A percentile compares a stretch with the other conserved stretches of the same genome.
Conservation (phyloP, 352 stramenopile species). For the Phytophthora boehmeriae region DNA sequence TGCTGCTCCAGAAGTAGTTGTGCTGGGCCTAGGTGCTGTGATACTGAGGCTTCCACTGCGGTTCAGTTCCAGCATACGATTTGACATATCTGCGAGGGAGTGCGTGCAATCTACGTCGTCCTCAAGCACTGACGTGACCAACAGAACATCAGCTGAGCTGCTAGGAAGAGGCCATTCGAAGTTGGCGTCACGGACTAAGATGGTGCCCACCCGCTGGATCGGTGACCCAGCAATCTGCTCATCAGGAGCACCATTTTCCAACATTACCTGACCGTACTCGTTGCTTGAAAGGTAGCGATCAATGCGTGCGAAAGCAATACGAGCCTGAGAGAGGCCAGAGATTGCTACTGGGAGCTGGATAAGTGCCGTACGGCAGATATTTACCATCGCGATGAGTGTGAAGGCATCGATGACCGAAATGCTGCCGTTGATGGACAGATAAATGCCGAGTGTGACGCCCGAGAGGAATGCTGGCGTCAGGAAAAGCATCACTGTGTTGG, state of each 20-base stretch:
- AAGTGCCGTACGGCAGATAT: slow-evolving; percentile 27
- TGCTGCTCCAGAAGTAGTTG: background rate
- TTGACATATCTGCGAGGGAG: slow-evolving; percentile 2
- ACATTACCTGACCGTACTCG: slow-evolving; percentile 16
- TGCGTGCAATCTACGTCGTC: slow-evolving; percentile 3
- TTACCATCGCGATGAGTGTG: slow-evolving; percentile 43
- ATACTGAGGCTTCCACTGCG: background rate
- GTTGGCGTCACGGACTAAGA: slow-evolving; percentile 11
- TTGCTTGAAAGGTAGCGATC: slow-evolving; percentile 32
- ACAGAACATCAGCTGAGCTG: slow-evolving; percentile 61
- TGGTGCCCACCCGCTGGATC: slow-evolving; percentile 1
- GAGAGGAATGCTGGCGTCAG: slow-evolving; percentile 48
- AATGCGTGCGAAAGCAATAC: slow-evolving; percentile 29
- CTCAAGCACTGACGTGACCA: slow-evolving; percentile 48
- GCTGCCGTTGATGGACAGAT: slow-evolving; percentile 33
- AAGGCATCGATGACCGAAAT: slow-evolving; percentile 58
- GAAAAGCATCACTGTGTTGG: slow-evolving; percentile 61
- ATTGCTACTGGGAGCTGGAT: slow-evolving; percentile 31
- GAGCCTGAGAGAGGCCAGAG: slow-evolving; percentile 26
- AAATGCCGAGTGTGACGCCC: slow-evolving; percentile 43
- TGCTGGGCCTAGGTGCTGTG: background rate
- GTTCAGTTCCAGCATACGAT: slow-evolving; percentile 3
- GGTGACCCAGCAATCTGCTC: background rate
- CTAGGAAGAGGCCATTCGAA: slow-evolving; percentile 26
- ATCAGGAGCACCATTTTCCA: background rate